phyloP scores from a whole-genome alignment of 495 filamentous ascomycete genomes.

The Trichoderma asperelloides region DNA sequence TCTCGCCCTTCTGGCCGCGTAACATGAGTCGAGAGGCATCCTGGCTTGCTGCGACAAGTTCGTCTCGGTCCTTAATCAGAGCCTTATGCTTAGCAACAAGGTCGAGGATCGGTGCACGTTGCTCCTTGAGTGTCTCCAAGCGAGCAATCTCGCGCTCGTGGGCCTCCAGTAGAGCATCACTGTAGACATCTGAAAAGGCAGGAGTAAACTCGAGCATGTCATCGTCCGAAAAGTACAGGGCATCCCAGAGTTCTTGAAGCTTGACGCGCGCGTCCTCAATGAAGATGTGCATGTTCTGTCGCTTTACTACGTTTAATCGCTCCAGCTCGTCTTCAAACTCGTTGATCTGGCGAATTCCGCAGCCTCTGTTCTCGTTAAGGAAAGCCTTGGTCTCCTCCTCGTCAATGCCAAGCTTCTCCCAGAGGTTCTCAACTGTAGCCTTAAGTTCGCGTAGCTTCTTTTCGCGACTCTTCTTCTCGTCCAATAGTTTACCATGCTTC shows the following conservation, averaged over 20 bases:
- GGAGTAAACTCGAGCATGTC: slow-evolving; percentile 97
- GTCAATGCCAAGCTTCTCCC: slow-evolving; percentile 81
- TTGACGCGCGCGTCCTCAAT: slow-evolving; percentile 87
- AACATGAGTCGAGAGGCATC: slow-evolving; percentile 89
- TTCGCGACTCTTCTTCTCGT: slow-evolving; percentile 89
- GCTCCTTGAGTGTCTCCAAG: slow-evolving; percentile 73
- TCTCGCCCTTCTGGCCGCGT: slow-evolving; percentile 80
- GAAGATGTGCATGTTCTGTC: slow-evolving; percentile 88
- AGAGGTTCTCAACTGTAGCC: slow-evolving; percentile 65
- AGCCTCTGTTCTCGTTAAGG: slow-evolving; percentile 58
- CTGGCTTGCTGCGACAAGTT: slow-evolving; percentile 77
- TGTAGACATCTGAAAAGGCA: slow-evolving; percentile 80
- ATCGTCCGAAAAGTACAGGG: slow-evolving; percentile 87
- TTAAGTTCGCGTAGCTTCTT: slow-evolving; percentile 70
- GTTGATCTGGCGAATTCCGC: slow-evolving; percentile 79
- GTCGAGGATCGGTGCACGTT: slow-evolving; percentile 73
- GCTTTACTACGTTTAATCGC: slow-evolving; percentile 82
- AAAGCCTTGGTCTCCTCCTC: slow-evolving; percentile 76
- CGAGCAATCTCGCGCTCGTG: slow-evolving; percentile 85
- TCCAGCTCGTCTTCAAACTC: slow-evolving; percentile 86
- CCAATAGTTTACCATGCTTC: slow-evolving; percentile 74
- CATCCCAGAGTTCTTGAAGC: slow-evolving; percentile 90
- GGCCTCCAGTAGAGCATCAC: slow-evolving; percentile 77
- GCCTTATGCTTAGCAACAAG: slow-evolving; percentile 77
- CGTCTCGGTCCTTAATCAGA: slow-evolving; percentile 78